Evolutionary conservation across 2,329 filamentous ascomycete species (phyloP).

Genomic region (Trichoderma sp.): DNA sequence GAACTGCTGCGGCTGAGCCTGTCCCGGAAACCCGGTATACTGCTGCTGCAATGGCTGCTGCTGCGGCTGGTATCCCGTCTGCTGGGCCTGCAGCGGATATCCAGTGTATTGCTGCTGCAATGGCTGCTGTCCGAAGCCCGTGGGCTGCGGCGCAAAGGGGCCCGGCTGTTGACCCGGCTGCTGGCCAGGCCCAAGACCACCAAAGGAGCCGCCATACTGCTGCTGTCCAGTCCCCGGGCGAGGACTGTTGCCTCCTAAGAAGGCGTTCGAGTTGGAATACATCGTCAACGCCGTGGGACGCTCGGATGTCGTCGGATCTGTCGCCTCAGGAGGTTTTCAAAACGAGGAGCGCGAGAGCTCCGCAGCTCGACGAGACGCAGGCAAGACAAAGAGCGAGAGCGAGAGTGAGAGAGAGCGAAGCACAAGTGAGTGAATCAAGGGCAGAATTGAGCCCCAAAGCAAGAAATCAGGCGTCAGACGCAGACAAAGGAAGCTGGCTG

Average conservation of each 20-base stretch:
- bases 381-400: neutral
- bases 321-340: constrained; percentile 8
- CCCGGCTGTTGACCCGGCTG: constrained; percentile 49
- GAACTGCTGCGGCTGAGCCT: constrained; percentile 56
- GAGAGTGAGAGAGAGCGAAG: neutral
- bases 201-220: constrained; percentile 54
- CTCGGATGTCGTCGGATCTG: neutral
- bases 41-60: constrained; percentile 63
- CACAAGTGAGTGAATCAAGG: neutral
- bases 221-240: constrained; percentile 59
- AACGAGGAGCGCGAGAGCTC: constrained; percentile 28
- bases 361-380: constrained; percentile 21
- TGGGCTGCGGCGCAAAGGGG: constrained; percentile 58
- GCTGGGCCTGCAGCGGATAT: constrained; percentile 51
- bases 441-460: neutral
- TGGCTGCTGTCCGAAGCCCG: constrained; percentile 55
- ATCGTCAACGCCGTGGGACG: constrained; percentile 46
- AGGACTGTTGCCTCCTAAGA: constrained; percentile 73
- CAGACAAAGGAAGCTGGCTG: constrained; percentile 4
- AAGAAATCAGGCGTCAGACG: constrained; percentile 16
- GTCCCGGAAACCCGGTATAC: constrained; percentile 61
- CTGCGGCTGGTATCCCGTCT: constrained; percentile 51
- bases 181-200: constrained; percentile 39
- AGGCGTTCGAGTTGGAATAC: constrained; percentile 89
- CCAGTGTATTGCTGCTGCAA: constrained; percentile 60